Evolutionary conservation across 208 protist genomes (phyloP).

Genomic region (Angomonas desouzai): DNA sequence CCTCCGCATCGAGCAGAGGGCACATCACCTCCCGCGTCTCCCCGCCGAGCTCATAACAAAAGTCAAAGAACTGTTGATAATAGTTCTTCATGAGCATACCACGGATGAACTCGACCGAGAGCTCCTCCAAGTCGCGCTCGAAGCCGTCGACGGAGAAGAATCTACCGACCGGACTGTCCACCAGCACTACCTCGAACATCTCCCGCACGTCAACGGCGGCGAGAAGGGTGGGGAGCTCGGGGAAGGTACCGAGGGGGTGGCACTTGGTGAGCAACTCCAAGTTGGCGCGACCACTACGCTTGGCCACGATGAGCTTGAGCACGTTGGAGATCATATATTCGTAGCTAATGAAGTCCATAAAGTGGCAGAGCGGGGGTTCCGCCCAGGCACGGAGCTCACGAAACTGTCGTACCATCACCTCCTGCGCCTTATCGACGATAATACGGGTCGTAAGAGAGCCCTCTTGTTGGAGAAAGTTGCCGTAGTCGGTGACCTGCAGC

Average conservation of each 20-base stretch:
- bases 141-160: conserved; percentile 81
- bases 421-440: conserved; percentile 90
- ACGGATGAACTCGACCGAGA: conserved; percentile 98
- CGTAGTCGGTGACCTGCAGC: conserved; percentile 97
- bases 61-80: conserved; percentile 98
- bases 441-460: conserved; percentile 84
- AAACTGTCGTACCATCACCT: conserved; percentile 96
- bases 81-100: conserved; percentile 98
- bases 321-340: conserved; percentile 98
- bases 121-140: conserved; percentile 81
- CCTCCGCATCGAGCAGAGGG: conserved; percentile 93
- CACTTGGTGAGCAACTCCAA: conserved; percentile 95
- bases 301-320: conserved; percentile 88
- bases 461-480: conserved; percentile 97
- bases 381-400: conserved; percentile 93
- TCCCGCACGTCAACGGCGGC: conserved; percentile 90
- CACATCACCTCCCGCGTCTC: conserved; percentile 90
- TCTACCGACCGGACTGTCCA: conserved; percentile 95
- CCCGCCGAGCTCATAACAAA: conserved; percentile 87
- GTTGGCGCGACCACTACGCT: conserved; percentile 74
- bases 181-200: conserved; percentile 97
- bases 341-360: conserved; percentile 98
- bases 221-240: conserved; percentile 91
- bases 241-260: conserved; percentile 97
- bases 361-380: conserved; percentile 94